phyloP scores from a whole-genome alignment of 805 yeast species.

The Wickerhamomyces mucosus region DNA sequence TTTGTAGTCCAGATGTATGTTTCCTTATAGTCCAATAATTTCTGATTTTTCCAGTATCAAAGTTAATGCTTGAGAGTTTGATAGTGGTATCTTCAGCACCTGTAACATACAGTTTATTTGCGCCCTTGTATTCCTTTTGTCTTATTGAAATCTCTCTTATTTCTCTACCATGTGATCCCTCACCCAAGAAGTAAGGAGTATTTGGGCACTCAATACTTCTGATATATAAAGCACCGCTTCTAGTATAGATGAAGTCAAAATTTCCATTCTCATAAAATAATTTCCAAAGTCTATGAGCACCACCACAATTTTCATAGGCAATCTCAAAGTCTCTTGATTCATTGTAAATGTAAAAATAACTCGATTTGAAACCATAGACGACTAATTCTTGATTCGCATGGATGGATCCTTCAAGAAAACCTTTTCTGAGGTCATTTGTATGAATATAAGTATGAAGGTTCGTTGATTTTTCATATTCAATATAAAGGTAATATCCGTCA shows the following conservation, averaged over 20 bases:
- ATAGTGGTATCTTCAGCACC: constrained; percentile 89
- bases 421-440: constrained; percentile 58
- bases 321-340: constrained; percentile 69
- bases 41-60: constrained; percentile 30
- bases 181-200: constrained; percentile 27
- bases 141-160: constrained; percentile 65
- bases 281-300: constrained; percentile 82
- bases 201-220: constrained; percentile 22
- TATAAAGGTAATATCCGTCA: constrained; percentile 54
- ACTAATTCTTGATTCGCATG: constrained; percentile 36
- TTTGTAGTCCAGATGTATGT: constrained; percentile 87
- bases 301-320: constrained; percentile 73
- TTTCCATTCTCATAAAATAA: constrained; percentile 23
- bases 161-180: constrained; percentile 90
- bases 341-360: constrained; percentile 71
- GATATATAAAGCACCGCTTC: constrained; percentile 39
- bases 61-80: constrained; percentile 35
- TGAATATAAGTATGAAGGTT: constrained; percentile 27
- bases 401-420: constrained; percentile 72
- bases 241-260: constrained; percentile 48
- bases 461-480: constrained; percentile 20
- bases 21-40: constrained; percentile 57
- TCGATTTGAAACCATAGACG: constrained; percentile 77
- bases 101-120: constrained; percentile 42
- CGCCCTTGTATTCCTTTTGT: constrained; percentile 16